These are phyloP conservation scores for Beauveria bassiana DNA, from an alignment of 2,329 filamentous ascomycete genomes.

Conservation along the genomic window DNA sequence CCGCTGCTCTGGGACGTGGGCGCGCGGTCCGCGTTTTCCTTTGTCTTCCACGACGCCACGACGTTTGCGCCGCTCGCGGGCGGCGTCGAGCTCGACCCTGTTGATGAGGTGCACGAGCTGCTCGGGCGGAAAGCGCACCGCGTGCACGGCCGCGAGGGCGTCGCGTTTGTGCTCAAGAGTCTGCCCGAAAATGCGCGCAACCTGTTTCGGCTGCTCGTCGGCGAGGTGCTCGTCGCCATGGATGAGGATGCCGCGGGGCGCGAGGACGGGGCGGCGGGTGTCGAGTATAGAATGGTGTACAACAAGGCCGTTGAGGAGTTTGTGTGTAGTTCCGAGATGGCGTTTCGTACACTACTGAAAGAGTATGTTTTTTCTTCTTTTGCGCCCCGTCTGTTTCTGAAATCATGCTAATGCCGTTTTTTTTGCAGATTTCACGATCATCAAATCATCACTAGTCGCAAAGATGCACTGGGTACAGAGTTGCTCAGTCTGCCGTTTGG, in stretches of 20 bases:
- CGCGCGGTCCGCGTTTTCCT: slow-evolving; percentile 73
- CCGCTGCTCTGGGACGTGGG: slow-evolving; percentile 82
- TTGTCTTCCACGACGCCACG: slow-evolving; percentile 89
- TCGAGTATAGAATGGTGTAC: slow-evolving; percentile 88
- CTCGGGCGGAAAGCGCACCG: slow-evolving; percentile 73
- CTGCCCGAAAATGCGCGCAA: slow-evolving; percentile 87
- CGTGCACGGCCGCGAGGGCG: slow-evolving; percentile 82
- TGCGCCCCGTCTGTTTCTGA: background rate
- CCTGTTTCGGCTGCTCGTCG: slow-evolving; percentile 76
- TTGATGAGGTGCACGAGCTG: slow-evolving; percentile 84
- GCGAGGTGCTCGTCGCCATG: slow-evolving; percentile 69
- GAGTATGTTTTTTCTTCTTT: slow-evolving; percentile 50
- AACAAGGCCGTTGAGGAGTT: slow-evolving; percentile 96
- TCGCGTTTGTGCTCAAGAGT: slow-evolving; percentile 82
- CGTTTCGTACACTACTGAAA: slow-evolving; percentile 86
- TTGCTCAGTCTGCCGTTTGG: slow-evolving; percentile 77
- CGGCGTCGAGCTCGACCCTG: slow-evolving; percentile 63
- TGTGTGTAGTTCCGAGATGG: slow-evolving; percentile 93
- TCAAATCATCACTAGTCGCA: slow-evolving; percentile 87
- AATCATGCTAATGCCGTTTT: slow-evolving; percentile 20
- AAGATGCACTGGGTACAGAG: slow-evolving; percentile 80
- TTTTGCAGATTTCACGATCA: slow-evolving; percentile 76
- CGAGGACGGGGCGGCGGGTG: slow-evolving; percentile 52
- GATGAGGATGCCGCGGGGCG: slow-evolving; percentile 47
- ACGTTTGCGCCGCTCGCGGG: slow-evolving; percentile 67